Evolutionary conservation across 1,284 basidiomycete genomes (phyloP), one percentile per base, ranked within the genome.

Genomic region (Mycosarcoma mackinlayi): DNA sequence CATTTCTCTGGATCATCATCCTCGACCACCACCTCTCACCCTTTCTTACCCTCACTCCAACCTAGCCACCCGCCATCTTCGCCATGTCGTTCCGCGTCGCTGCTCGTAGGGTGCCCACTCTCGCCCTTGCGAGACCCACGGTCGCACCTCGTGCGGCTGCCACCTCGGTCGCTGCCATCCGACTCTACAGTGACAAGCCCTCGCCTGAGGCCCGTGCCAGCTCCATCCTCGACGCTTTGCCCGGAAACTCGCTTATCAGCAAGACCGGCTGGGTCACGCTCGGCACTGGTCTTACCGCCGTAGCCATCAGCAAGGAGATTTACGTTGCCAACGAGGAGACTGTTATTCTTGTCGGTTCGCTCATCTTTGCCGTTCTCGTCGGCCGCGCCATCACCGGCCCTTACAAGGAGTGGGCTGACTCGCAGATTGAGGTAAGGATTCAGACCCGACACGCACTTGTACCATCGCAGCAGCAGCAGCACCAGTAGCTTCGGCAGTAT

Each of bases 251-350:
- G 35, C 87, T 97, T 84, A 87, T 95, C 86, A 92, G 93, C 84
- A 98, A 98, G 87, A 95, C 84, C 9, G 93, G 93, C 71, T 89
- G 91, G 69, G 90, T 94, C 80, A 87, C 96, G 80, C 89, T 97
- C 67, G 93, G 93, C 80, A 92, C 93, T 35, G 94, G 93, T 83
- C 86, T 93, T 65, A 86, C 91, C 64, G 95, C 94, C 25, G 89
- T 93, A 19, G 94, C 94, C 82, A 94, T 98, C 85, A 96, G 93
- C 35, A 92, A 94, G 84, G 95, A 98, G 86, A 89, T 98, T 58
- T 98, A 97, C 84, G 95, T 98, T 63, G 89, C 95, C 81, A 97
- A 97, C 85, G 94, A 97, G 85, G 81, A 83, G 73, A 78, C 81
- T 10, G 83, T 84, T 39, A 83, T 85, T 63, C 71, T 90, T 52